Base-by-base conservation (phyloP, 2,329 filamentous ascomycete species). In the Camillea tinctor region DNA sequence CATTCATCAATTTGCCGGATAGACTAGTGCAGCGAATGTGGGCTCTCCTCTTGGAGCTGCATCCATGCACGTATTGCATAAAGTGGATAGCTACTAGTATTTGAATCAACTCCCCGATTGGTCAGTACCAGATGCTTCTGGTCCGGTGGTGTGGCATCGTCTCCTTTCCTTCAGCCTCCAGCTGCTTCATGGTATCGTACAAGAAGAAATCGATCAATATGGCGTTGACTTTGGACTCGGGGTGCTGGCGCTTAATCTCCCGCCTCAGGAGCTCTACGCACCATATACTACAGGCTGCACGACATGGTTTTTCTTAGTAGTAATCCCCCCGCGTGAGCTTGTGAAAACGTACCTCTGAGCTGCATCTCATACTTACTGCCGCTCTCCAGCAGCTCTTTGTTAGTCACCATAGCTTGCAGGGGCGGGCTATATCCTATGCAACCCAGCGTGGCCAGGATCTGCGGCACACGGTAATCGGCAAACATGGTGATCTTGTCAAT, bases 401-500 rank as follows among this genome's bases (percentile, higher is more conserved):
- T 80, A 30, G 84, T 82, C 68, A 99, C 88, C 17, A 88, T 83
- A 36, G 83, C 81, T 55, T 93, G 88, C 51, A 99, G 79, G 0
- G 88, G 83, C 0, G 95, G 95, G 64, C 91, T 93, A 76, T 95
- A 97, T 69, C 85, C 87, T 54, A 99, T 78, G 60, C 93, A 94
- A 19, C 91, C 91, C 51, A 98, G 81, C 9, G 87, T 87, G 69
- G 93, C 87, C 36, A 99, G 84, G 68, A 97, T 95, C 77, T 99
- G 95, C 15, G 96, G 96, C 57, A 99, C 89, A 50, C 95, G 90
- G 73, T 99, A 99, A 78, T 99, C 95, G 71, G 95, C 93, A 79
- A 99, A 99, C 89, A 98, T 98, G 62, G 95, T 99, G 69, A 99
- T 90, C 73, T 93, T 92, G 77, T 95, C 90, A 68, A 99, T 97